Evolutionary conservation across 129 eudicot genomes (phyloP).

Genomic region (Kitagawia praeruptora): DNA sequence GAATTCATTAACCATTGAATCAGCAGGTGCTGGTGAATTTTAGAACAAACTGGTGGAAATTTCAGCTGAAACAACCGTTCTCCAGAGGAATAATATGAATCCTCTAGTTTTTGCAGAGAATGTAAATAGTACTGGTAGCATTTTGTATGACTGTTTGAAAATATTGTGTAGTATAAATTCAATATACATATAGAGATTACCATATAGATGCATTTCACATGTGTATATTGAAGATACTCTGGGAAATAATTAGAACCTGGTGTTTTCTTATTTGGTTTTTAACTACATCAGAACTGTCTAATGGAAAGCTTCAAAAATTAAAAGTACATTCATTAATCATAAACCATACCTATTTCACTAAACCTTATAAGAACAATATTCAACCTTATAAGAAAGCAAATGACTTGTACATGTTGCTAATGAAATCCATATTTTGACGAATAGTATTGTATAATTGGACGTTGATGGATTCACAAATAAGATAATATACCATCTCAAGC

Average conservation of each 20-base stretch:
- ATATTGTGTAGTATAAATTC: neutral
- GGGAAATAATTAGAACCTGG: neutral
- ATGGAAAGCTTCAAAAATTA: neutral
- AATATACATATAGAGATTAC: neutral
- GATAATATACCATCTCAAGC: neutral
- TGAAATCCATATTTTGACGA: neutral
- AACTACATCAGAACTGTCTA: neutral
- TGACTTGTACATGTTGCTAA: neutral
- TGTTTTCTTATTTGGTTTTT: neutral
- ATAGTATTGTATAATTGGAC: no score
- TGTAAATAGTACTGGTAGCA: neutral
- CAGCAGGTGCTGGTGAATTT: neutral
- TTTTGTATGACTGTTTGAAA: neutral
- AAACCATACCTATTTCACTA: no score
- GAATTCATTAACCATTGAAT: neutral
- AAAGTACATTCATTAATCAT: neutral
- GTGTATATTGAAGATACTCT: neutral
- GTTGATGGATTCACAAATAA: no score
- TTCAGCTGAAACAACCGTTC: neutral
- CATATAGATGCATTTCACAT: neutral
- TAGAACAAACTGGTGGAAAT: neutral
- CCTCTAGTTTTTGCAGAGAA: neutral
- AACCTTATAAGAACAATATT: no score
- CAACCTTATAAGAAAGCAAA: neutral
- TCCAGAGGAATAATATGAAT: neutral